Conservation (phyloP, 805 yeast species). For the Wilhelminamyces savonicus region DNA sequence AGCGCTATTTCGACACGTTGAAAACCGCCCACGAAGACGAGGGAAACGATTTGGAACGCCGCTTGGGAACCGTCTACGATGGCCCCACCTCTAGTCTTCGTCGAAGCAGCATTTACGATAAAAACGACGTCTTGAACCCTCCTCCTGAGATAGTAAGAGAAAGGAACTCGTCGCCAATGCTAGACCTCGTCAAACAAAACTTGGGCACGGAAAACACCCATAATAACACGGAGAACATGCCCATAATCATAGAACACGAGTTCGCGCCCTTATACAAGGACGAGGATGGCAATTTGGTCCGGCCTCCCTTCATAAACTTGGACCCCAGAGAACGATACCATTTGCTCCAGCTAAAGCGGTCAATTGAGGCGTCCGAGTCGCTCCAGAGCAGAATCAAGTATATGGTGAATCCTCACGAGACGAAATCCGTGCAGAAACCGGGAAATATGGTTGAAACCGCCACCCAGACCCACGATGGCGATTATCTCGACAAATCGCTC, state of each 20-base stretch:
- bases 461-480: constrained; percentile 34
- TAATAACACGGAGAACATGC: too few relatives aligned
- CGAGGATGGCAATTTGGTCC: constrained; percentile 29
- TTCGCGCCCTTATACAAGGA: constrained; percentile 18
- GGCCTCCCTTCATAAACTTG: constrained; percentile 40
- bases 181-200: too few relatives aligned
- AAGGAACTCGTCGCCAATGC: too few relatives aligned
- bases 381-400: constrained; percentile 29
- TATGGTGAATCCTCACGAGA: constrained; percentile 36
- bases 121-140: too few relatives aligned
- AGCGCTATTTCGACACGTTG: constrained; percentile 11
- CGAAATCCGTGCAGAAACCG: constrained; percentile 12
- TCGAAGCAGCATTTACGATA: too few relatives aligned
- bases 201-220: too few relatives aligned
- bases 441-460: constrained; percentile 31
- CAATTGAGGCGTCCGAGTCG: constrained; percentile 29
- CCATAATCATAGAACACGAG: too few relatives aligned
- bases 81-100: too few relatives aligned
- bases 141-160: too few relatives aligned
- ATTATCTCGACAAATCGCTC: constrained; percentile 21
- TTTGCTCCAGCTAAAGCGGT: constrained; percentile 31
- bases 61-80: constrained; percentile 17
- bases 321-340: constrained; percentile 40
- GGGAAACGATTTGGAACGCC: constrained; percentile 22
- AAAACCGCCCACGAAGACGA: constrained; percentile 12